phyloP scores from a whole-genome alignment of 2,329 filamentous ascomycete species.

The Neonectria sp. region DNA sequence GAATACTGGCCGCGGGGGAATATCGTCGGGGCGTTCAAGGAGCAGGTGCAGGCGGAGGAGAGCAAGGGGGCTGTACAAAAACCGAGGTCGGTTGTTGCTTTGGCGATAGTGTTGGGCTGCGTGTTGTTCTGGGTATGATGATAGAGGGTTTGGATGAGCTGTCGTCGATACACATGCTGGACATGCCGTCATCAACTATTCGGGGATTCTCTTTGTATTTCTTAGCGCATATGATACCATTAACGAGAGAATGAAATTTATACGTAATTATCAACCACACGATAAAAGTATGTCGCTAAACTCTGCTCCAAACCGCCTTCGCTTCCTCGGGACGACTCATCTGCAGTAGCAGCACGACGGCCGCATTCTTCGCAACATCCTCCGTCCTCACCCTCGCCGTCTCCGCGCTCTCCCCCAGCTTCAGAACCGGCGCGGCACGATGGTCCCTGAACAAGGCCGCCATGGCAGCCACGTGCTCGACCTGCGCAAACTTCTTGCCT shows the following conservation, averaged over 20 bases:
- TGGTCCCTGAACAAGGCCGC: background rate
- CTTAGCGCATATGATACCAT: constrained; percentile 12
- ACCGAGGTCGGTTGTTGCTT: constrained; percentile 32
- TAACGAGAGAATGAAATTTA: constrained; percentile 5
- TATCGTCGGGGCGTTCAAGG: constrained; percentile 66
- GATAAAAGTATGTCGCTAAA: background rate
- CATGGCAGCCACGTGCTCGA: background rate
- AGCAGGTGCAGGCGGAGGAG: constrained; percentile 51
- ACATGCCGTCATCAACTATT: constrained; percentile 17
- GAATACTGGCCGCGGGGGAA: constrained; percentile 81
- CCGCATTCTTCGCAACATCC: background rate
- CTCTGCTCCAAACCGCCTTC: background rate
- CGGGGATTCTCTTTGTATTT: constrained; percentile 22
- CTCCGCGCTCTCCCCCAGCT: background rate
- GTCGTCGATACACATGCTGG: constrained; percentile 30
- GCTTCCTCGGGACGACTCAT: background rate
- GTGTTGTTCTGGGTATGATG: constrained; percentile 33
- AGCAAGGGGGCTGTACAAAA: constrained; percentile 22
- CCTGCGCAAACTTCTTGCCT: background rate
- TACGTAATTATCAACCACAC: background rate
- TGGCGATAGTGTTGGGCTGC: constrained; percentile 35
- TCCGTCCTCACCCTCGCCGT: background rate
- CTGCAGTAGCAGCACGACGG: background rate
- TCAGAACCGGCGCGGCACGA: background rate
- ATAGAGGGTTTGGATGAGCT: constrained; percentile 4